Conservation (phyloP, 1,284 basidiomycete genomes). For the Austroboletus niveus region DNA sequence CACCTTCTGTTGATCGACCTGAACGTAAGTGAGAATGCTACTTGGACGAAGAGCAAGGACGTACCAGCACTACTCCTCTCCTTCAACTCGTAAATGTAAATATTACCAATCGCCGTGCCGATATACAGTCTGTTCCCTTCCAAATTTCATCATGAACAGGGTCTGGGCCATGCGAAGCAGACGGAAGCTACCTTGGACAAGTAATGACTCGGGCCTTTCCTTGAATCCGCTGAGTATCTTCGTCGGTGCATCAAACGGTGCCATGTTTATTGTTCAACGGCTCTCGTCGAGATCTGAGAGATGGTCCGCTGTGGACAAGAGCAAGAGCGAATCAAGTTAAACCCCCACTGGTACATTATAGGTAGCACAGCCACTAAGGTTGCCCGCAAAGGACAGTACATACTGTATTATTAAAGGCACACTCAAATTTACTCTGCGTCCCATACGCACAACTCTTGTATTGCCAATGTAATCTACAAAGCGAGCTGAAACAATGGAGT, state of each 20-base stretch:
- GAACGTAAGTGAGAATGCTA: not conserved
- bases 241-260: constrained; percentile 44
- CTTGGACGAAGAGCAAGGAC: constrained; percentile 5
- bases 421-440: no score
- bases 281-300: no score
- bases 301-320: no score
- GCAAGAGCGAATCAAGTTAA: no score
- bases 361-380: no score
- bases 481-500: constrained; percentile 13
- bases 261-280: constrained; percentile 29
- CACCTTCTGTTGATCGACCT: constrained; percentile 28
- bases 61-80: constrained; percentile 38
- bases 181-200: constrained; percentile 32
- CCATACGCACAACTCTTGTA: no score
- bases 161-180: constrained; percentile 12
- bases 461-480: constrained; percentile 1
- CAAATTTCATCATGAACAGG: constrained; percentile 2
- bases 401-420: no score
- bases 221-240: constrained; percentile 44
- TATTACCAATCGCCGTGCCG: constrained; percentile 68
- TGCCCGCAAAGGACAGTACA: no score
- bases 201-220: constrained; percentile 46
- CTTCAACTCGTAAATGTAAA: constrained; percentile 64
- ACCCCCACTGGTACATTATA: no score
- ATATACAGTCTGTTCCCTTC: constrained; percentile 76